Percentiles rank a stretch among this genome's conserved stretches.
These are phyloP conservation scores for Colletotrichum australisinense DNA, from an alignment of 2,329 filamentous ascomycete species.

Conservation along the genomic window DNA sequence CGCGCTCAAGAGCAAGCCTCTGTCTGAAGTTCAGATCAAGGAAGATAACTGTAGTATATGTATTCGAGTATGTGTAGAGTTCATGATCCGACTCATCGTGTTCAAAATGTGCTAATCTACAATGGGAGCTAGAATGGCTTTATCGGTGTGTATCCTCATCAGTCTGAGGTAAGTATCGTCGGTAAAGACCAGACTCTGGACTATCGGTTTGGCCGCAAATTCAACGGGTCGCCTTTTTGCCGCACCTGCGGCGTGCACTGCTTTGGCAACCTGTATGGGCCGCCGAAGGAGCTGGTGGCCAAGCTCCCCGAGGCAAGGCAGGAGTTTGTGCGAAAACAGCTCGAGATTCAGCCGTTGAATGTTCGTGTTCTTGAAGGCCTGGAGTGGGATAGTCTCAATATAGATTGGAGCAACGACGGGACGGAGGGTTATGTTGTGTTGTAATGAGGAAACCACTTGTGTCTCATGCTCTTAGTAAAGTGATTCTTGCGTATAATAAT, in stretches of 20 bases:
- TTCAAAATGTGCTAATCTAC: background rate
- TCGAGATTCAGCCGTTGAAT: constrained; percentile 35
- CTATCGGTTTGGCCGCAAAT: constrained; percentile 40
- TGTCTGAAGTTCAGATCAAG: constrained; percentile 55
- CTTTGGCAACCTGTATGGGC: constrained; percentile 44
- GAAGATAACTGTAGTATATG: constrained; percentile 51
- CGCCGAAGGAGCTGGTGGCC: constrained; percentile 43
- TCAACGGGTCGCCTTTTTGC: constrained; percentile 40
- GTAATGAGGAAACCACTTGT: background rate
- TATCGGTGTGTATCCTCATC: constrained; percentile 43
- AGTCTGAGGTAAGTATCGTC: constrained; percentile 41
- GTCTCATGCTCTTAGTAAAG: background rate
- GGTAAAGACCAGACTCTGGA: constrained; percentile 41
- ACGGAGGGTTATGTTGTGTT: constrained; percentile 10
- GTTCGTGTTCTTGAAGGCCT: constrained; percentile 14
- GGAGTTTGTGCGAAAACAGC: constrained; percentile 33
- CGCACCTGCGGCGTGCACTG: constrained; percentile 44
- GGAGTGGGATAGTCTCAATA: constrained; percentile 10
- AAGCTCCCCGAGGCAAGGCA: constrained; percentile 40
- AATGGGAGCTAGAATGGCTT: constrained; percentile 38
- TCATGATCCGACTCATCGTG: background rate
- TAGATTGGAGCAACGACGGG: constrained; percentile 20
- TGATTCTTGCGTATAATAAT: too few species aligned
- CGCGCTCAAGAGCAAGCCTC: constrained; percentile 37
- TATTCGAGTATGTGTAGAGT: constrained; percentile 39